These are phyloP conservation scores for Magnolia sinica DNA, from an alignment of 164 flowering plant species.

Conservation along the genomic window DNA sequence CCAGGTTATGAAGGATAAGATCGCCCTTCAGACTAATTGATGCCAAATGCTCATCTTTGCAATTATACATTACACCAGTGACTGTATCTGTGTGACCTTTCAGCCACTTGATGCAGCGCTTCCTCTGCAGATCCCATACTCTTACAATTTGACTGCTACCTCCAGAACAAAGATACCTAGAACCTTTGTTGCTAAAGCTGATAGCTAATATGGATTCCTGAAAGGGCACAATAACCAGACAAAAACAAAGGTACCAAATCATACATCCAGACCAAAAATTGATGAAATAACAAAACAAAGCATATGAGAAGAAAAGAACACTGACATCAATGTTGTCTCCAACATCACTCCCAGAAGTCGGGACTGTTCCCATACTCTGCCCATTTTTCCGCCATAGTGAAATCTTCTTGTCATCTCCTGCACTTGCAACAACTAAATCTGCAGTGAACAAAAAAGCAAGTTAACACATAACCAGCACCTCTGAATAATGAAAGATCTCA, in stretches of 20 bases:
- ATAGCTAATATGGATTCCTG: slow-evolving; percentile 71
- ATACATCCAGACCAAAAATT: neutral
- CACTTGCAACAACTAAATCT: slow-evolving; percentile 98
- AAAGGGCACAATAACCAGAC: slow-evolving; percentile 6
- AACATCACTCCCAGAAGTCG: slow-evolving; percentile 51
- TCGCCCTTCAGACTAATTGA: slow-evolving; percentile 89
- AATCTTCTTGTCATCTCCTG: slow-evolving; percentile 87
- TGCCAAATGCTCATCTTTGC: slow-evolving; percentile 95
- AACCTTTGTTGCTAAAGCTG: slow-evolving; percentile 90
- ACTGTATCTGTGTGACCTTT: slow-evolving; percentile 87
- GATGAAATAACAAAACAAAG: neutral
- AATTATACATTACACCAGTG: slow-evolving; percentile 84
- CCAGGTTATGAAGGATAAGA: slow-evolving; percentile 90
- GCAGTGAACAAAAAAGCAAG: slow-evolving; percentile 9
- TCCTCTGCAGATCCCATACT: slow-evolving; percentile 97
- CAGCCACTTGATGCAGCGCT: slow-evolving; percentile 85
- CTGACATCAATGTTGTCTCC: slow-evolving; percentile 77
- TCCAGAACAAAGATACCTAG: slow-evolving; percentile 93
- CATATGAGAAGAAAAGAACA: neutral
- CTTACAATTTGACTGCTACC: slow-evolving; percentile 90
- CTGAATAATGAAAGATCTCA: no score
- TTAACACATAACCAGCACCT: neutral
- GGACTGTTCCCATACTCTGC: slow-evolving; percentile 80
- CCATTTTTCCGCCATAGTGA: slow-evolving; percentile 87
- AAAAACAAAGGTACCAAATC: neutral